Base-by-base conservation (phyloP, 305 asterid species). In the Coffea humblotiana region DNA sequence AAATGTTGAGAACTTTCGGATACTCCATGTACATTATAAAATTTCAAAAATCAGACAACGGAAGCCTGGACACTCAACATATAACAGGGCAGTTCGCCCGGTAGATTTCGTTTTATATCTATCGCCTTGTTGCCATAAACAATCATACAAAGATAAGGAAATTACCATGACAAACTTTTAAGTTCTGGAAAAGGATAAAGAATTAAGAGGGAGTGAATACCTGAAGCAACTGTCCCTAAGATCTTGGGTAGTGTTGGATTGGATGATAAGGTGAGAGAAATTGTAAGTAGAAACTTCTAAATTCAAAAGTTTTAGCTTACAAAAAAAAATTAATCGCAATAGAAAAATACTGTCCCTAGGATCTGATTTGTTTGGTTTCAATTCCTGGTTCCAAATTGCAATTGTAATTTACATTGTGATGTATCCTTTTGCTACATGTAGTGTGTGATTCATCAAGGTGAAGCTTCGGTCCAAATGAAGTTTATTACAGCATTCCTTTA, bases 1-100 rank as follows among this genome's bases (percentile, higher is more conserved):
- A 90, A 84, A 76, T 92, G 95, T 81, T 92, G 81, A 89, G 70
- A 67, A 7, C 2, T 48, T 47, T 11, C 37, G 32, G 32, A 54
- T 21, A 54, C 71, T 77, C 75, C 51, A 47, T 11, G 18, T 48
- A 25, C 37, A 8, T 65, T 32, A 32, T 66, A 51, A 68, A 52
- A 25, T 25, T 54, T 8, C 3, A 21, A 37, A 48, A 21, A 67
- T 12, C 2, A 45, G 32, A 61, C 4, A 61, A 71, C 43, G 76
- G 45, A 43, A 18, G 37, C 40, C 4, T 45, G 27, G 13, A 52
- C 8, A 29, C 0, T 51, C 61, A 16, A 0, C 1, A 15, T 54
- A 54, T 3, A 54, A 16, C 61, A 3, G 23, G 48, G 45, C 47
- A 65, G 43, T 9, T 4, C 11, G 3, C 43, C 43, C 43, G 43